phyloP scores from a whole-genome alignment of 2,329 filamentous ascomycete species.

The Chalara sp. region DNA sequence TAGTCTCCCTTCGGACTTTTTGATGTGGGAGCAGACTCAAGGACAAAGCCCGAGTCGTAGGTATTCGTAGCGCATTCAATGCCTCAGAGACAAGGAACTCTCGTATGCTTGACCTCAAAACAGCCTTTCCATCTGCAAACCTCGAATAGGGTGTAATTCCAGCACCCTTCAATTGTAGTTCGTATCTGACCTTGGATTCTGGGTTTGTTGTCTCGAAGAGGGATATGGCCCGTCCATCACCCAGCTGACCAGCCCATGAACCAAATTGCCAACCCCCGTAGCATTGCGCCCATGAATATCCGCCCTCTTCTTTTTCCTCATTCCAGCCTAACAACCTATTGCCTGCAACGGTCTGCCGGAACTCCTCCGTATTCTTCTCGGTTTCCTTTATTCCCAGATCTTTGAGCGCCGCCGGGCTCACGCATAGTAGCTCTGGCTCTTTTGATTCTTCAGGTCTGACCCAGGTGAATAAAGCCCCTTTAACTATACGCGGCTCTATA shows the following conservation, averaged over 20 bases:
- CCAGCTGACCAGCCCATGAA: constrained; percentile 91
- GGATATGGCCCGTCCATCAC: constrained; percentile 89
- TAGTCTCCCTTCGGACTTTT: constrained; percentile 68
- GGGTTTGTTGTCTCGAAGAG: constrained; percentile 85
- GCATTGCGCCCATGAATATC: constrained; percentile 98
- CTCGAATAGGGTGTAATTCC: constrained; percentile 91
- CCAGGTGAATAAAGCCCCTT: constrained; percentile 80
- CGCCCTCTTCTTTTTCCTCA: constrained; percentile 54
- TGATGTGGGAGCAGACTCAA: constrained; percentile 69
- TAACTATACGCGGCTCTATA: constrained; percentile 77
- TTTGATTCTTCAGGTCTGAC: constrained; percentile 72
- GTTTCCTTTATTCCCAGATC: constrained; percentile 70
- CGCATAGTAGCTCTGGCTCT: constrained; percentile 71
- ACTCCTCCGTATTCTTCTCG: constrained; percentile 66
- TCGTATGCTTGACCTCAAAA: constrained; percentile 84
- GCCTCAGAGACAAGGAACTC: constrained; percentile 92
- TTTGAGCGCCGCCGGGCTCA: constrained; percentile 70
- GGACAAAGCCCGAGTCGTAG: constrained; percentile 78
- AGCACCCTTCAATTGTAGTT: constrained; percentile 91
- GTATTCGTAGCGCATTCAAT: constrained; percentile 78
- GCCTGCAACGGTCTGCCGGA: constrained; percentile 71
- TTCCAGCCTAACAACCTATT: constrained; percentile 79
- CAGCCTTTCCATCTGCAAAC: constrained; percentile 93
- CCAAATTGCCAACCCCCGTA: constrained; percentile 83
- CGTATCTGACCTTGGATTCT: constrained; percentile 65